Evolutionary conservation across 805 yeast genomes (phyloP).

Genomic region (Starmerella apicola): DNA sequence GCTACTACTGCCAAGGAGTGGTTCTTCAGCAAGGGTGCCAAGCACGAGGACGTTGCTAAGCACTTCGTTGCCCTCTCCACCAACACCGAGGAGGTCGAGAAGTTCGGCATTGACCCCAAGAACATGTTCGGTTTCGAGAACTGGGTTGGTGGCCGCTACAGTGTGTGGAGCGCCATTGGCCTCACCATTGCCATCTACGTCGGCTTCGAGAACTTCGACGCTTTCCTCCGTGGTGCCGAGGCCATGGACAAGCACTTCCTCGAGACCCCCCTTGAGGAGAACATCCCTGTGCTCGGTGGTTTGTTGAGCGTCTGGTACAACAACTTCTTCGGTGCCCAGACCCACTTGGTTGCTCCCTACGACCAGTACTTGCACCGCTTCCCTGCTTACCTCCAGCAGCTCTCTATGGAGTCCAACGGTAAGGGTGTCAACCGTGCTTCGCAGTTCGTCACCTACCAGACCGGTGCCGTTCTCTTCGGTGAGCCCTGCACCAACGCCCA

Average conservation of each 20-base stretch:
- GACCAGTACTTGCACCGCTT: conserved; percentile 98
- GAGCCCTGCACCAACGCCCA: conserved; percentile 99
- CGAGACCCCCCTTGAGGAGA: conserved; percentile 71
- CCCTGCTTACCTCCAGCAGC: conserved; percentile 98
- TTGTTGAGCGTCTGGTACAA: conserved; percentile 94
- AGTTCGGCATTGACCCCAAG: conserved; percentile 93
- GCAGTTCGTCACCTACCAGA: conserved; percentile 82
- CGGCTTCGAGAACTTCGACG: conserved; percentile 88
- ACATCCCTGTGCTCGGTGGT: conserved; percentile 91
- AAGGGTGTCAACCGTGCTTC: conserved; percentile 91
- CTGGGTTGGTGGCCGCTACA: conserved; percentile 99
- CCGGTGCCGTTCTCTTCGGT: conserved; percentile 92
- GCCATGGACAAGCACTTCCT: conserved; percentile 88
- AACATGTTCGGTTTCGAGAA: conserved; percentile 97
- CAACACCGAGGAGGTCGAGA: conserved; percentile 77
- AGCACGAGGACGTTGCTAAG: conserved; percentile 69
- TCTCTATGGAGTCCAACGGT: conserved; percentile 98
- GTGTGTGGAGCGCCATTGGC: conserved; percentile 99
- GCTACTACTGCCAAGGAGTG: conserved; percentile 91
- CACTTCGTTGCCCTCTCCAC: conserved; percentile 97
- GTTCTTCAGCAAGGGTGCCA: conserved; percentile 69
- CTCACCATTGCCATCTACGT: conserved; percentile 87
- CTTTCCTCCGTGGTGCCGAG: conserved; percentile 93
- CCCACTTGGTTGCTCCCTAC: conserved; percentile 95
- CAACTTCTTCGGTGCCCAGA: conserved; percentile 96